These are phyloP conservation scores for Selaginella moellendorffii DNA, from an alignment of 75 land plant species.

Conservation along the genomic window DNA sequence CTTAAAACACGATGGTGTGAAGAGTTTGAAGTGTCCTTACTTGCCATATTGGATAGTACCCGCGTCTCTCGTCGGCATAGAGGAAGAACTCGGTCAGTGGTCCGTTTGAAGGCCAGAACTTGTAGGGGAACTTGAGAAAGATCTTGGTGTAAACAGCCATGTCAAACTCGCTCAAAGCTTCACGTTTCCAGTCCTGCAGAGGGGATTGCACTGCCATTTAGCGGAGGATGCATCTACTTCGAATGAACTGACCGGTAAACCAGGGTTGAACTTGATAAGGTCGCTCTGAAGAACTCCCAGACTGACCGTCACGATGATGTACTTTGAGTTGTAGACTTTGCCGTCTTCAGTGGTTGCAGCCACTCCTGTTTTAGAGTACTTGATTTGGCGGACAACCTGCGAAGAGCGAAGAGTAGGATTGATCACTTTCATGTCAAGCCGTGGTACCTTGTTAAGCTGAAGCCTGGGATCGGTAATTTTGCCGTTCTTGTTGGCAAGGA, in stretches of 20 bases:
- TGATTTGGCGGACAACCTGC: conserved; percentile 49
- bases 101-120: no score
- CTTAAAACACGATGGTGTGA: no score
- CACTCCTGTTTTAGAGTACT: conserved; percentile 30
- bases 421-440: no score
- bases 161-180: no score
- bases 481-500: conserved; percentile 27
- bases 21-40: no score
- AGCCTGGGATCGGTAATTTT: conserved; percentile 38
- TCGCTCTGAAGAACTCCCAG: no score
- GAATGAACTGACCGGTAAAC: conserved; percentile 71
- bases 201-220: no score
- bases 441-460: conserved; percentile 46
- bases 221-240: no score
- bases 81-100: conserved; percentile 53
- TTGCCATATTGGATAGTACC: conserved; percentile 79
- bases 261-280: conserved; percentile 51
- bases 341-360: conserved; percentile 63
- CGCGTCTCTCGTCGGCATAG: conserved; percentile 56
- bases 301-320: conserved; percentile 58
- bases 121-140: no score
- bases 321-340: conserved; percentile 37
- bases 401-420: background rate
- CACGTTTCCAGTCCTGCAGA: no score
- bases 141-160: no score